Evolutionary conservation across 805 yeast species (phyloP).

Genomic region (Dipodascus geniculatus): DNA sequence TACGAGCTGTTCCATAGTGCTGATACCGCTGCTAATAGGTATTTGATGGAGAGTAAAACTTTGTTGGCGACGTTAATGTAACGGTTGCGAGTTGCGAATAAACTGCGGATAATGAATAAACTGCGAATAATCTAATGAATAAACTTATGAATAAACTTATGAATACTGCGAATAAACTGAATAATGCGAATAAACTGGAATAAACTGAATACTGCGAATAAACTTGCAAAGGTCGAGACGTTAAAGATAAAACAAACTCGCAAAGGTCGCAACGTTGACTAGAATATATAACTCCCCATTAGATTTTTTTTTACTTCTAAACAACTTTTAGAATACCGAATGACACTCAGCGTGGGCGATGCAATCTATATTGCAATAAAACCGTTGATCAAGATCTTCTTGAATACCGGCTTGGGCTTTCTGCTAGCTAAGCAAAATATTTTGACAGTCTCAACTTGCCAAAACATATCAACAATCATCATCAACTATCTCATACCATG

Average conservation of each 20-base stretch:
- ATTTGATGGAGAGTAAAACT: neutral
- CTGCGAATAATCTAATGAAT: neutral
- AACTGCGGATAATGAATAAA: neutral
- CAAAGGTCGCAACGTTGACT: neutral
- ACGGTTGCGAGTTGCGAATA: too few species aligned
- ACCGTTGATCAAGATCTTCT: slow-evolving; percentile 76
- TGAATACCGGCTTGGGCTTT: slow-evolving; percentile 58
- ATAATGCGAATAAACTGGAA: too few species aligned
- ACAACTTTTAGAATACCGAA: neutral
- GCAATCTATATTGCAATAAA: slow-evolving; percentile 70
- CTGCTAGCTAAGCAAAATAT: slow-evolving; percentile 46
- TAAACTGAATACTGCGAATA: too few species aligned
- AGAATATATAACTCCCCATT: neutral
- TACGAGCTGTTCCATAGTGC: neutral
- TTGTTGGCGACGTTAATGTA: neutral
- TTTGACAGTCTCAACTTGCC: slow-evolving; percentile 51
- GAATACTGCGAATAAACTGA: too few species aligned
- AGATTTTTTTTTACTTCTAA: too few species aligned
- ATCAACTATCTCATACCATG: slow-evolving; percentile 65
- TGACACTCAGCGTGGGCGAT: slow-evolving; percentile 30
- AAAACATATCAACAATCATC: slow-evolving; percentile 58
- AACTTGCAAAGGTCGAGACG: too few species aligned
- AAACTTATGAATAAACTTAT: too few species aligned
- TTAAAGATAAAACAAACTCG: too few species aligned
- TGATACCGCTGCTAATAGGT: neutral